Evolutionary conservation across 768 basidiomycete genomes (phyloP), one percentile per base, ranked within the genome.

Genomic region (Leucocoprinus birnbaumii): DNA sequence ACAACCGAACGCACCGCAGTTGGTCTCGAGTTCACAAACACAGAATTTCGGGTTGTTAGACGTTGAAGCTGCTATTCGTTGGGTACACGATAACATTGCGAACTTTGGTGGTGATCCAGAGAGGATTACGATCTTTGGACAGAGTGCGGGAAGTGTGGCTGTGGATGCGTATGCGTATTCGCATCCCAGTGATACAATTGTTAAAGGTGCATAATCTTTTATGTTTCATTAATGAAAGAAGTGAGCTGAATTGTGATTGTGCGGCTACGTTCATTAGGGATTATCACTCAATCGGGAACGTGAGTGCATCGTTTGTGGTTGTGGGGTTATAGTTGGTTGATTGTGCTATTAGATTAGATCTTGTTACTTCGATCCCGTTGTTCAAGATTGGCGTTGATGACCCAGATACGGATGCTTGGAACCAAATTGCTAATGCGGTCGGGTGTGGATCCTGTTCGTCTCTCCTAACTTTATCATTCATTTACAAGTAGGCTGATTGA

Each of bases 51-150:
- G 72, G 16, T 62, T 75, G 3, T 65, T 74, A 10, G 74, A 76
- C 47, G 21, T 68, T 2, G 66, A 71, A 18, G 69, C 72, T n/a
- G 77, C 70, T 13, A 67, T 79, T 8, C 61, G 75, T 52, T 79
- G 77, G 79, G 71, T 79, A 2, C 69, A 74, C 41, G 65, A 69
- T 47, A 76, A 80, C 56, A 80, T 80, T 43, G 70, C 67, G 11
- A 63, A 62, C 2, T 80, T 80, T 53, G 72, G 72, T 24, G 72
- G 72, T 7, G 71, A 73, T 56, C 71, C 71, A 2, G 59, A 66
- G 3, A 66, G 77, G 52, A 65, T 74, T 44, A 63, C 61, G 14
- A 45, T 74, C 5, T 71, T 71, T 50, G 73, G 73, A 13, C 66
- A 73, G 52, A 72, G 71, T 59, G 72, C 73, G 21, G 73, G 72